Conservation (phyloP, 352 stramenopile species). For the Globisporangium megalacanthum region DNA sequence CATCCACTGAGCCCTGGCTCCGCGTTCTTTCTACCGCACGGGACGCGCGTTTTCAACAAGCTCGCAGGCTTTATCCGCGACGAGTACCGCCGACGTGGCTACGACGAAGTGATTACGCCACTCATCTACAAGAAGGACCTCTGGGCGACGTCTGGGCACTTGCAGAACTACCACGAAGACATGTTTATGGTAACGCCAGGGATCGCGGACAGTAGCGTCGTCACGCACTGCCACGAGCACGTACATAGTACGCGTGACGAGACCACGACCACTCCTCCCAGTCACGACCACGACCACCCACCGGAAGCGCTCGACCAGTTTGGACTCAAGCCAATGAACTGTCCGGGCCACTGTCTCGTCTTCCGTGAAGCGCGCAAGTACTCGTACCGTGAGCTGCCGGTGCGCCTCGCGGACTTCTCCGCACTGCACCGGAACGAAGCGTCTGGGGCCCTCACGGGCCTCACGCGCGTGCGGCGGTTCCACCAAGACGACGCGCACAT, state of each 20-base stretch:
- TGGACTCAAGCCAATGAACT: constrained; percentile 99
- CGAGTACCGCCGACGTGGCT: constrained; percentile 87
- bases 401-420: constrained; percentile 94
- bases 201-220: constrained; percentile 25
- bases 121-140: constrained; percentile 97
- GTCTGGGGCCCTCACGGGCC: constrained; percentile 93
- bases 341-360: constrained; percentile 96
- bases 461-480: constrained; percentile 97
- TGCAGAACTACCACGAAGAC: constrained; percentile 95
- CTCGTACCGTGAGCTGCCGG: constrained; percentile 94
- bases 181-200: constrained; percentile 92
- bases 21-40: constrained; percentile 98
- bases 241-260: constrained; percentile 16
- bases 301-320: constrained; percentile 87
- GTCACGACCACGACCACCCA: constrained; percentile 11
- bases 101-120: constrained; percentile 96
- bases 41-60: constrained; percentile 97
- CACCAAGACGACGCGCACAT: constrained; percentile 99
- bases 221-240: constrained; percentile 21
- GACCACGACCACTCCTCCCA: constrained; percentile 14
- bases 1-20: constrained; percentile 94
- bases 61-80: constrained; percentile 84
- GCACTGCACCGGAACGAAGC: constrained; percentile 95
- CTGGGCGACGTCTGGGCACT: constrained; percentile 96
- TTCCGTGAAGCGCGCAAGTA: constrained; percentile 94